These are phyloP conservation scores for Kodamaea sp. DNA, from an alignment of 1,139 yeast genomes.

Conservation along the genomic window DNA sequence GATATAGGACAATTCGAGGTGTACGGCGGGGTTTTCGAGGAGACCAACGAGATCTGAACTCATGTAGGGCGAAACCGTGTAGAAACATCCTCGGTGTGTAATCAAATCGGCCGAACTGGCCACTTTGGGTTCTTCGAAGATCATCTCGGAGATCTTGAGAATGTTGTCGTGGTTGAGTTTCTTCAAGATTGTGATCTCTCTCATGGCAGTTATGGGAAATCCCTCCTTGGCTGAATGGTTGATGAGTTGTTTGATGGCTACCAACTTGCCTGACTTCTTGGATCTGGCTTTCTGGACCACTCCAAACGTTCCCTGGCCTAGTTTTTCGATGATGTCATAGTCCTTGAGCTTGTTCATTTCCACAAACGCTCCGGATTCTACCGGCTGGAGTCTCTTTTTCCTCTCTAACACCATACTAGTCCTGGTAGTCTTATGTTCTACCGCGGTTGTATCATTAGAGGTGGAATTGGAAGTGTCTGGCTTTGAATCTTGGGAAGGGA, in stretches of 20 bases:
- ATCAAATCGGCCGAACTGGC: constrained; percentile 32
- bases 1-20: constrained; percentile 63
- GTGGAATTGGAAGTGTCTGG: too few species aligned
- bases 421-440: too few species aligned
- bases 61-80: constrained; percentile 93
- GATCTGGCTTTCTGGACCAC: constrained; percentile 48
- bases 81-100: constrained; percentile 57
- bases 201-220: constrained; percentile 91
- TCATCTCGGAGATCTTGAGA: constrained; percentile 78
- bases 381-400: constrained; percentile 6
- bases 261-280: constrained; percentile 31
- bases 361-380: constrained; percentile 10
- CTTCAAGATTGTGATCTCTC: constrained; percentile 87
- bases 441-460: too few species aligned
- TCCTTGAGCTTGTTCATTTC: constrained; percentile 37
- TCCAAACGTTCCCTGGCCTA: constrained; percentile 53
- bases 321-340: constrained; percentile 37
- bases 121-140: constrained; percentile 60
- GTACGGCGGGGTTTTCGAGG: constrained; percentile 78
- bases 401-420: constrained; percentile 1
- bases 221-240: constrained; percentile 87
- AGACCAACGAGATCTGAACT: constrained; percentile 90
- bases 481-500: too few species aligned
- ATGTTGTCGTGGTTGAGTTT: constrained; percentile 69
- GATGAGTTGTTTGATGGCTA: constrained; percentile 73